Conservation (phyloP, 495 filamentous ascomycete species). For the Penicillium parvum region DNA sequence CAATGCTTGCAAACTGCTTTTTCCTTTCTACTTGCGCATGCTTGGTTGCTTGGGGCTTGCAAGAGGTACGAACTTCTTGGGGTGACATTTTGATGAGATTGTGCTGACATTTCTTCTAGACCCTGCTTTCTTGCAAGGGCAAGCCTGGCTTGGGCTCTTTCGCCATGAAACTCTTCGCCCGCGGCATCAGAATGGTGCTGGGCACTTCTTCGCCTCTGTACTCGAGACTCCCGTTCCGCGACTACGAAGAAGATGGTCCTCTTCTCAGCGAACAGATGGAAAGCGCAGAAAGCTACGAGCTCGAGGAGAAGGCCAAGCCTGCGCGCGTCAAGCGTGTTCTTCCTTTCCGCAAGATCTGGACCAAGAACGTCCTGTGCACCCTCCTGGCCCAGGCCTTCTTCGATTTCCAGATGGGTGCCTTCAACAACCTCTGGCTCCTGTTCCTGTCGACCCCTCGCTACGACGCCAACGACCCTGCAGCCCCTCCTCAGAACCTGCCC, state of each 20-base stretch:
- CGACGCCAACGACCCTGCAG: conserved; percentile 43
- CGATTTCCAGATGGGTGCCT: conserved; percentile 72
- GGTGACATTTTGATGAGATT: too few species aligned
- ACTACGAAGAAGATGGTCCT: conserved; percentile 36
- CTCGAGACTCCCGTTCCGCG: conserved; percentile 32
- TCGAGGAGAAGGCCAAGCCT: conserved; percentile 37
- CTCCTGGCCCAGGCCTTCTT: conserved; percentile 65
- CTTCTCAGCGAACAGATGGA: conserved; percentile 26
- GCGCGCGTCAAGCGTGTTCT: conserved; percentile 36
- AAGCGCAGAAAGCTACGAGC: conserved; percentile 35
- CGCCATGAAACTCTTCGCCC: conserved; percentile 28
- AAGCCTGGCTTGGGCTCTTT: conserved; percentile 39
- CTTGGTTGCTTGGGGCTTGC: conserved; percentile 59
- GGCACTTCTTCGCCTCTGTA: conserved; percentile 37
- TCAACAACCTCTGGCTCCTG: conserved; percentile 79
- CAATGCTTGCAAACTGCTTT: conserved; percentile 67
- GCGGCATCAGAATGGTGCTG: conserved; percentile 22
- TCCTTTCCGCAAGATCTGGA: conserved; percentile 74
- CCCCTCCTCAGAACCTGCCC: conserved; percentile 46
- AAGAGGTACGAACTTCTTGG: conserved; percentile 41
- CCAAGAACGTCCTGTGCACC: conserved; percentile 67
- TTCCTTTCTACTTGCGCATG: conserved; percentile 56
- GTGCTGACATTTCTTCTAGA: conserved; percentile 16
- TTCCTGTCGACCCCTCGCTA: conserved; percentile 79
- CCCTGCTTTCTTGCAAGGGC: conserved; percentile 41